Base-by-base conservation (phyloP, 179 eudicot species). In the Silene noctiflora region DNA sequence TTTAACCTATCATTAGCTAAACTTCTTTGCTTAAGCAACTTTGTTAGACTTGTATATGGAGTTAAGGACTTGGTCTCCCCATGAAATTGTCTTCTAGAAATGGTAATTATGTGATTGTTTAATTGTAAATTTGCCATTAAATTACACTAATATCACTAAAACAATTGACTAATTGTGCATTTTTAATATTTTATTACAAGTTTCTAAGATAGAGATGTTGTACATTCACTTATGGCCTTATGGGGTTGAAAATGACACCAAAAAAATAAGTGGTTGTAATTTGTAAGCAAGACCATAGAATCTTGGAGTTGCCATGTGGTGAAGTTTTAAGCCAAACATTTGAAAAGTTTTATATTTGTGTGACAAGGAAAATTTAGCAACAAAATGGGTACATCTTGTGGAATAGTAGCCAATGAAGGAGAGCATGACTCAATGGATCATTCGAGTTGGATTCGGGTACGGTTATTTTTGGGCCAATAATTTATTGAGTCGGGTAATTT, bases 111-210 rank as follows among this genome's bases (percentile, higher is more conserved):
- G 22, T 78, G 81, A 65, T 75, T 70, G 5, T 48, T 83, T 51
- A 78, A 72, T 76, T 82, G 85, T 56, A 82, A 39, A 76, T 70
- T 73, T 63, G 78, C 78, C 82, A 79, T 76, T 51, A 75, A 67
- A 42, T 66, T 0, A n/a, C 2, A 27, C 29, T 42, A 12, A 27
- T 13, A 59, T 55, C 0, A 8, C 0, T 75, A 11, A 19, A 35
- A 35, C 4, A 7, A 1, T 35, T 35, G 42, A 35, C 42, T 35
- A 35, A 35, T 35, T 35, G 42, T 35, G 42, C 6, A 6, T 31
- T 31, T 31, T 31, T 31, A 1, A 31, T 4, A 31, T 1, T 5
- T 33, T 33, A 33, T 33, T 33, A 33, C 39, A 33, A 33, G 39
- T 33, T 33, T 33, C 39, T 33, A 33, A 33, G 39, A 4, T 33